A percentile compares a stretch with the other conserved stretches of the same genome.
Conservation (phyloP, 2,329 filamentous ascomycete genomes). For the Penicillium aurantiogriseum region DNA sequence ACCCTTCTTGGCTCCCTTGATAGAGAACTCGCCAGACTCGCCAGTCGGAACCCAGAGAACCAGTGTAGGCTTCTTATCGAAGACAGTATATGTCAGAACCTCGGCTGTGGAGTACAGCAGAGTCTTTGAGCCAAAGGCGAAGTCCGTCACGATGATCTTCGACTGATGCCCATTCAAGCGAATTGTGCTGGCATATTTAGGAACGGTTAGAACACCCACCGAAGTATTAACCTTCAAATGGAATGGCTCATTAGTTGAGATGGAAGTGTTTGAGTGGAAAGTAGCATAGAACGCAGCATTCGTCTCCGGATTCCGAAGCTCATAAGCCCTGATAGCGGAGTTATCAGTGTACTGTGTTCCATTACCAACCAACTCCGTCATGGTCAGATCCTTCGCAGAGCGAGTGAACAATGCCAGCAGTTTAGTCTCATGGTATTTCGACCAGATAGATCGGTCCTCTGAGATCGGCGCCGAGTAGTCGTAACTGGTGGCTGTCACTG, state of each 20-base stretch:
- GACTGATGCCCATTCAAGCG: slow-evolving; percentile 60
- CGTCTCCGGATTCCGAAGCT: slow-evolving; percentile 59
- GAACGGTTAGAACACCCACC: slow-evolving; percentile 54
- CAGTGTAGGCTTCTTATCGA: slow-evolving; percentile 49
- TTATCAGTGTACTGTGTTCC: slow-evolving; percentile 55
- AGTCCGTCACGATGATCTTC: slow-evolving; percentile 63
- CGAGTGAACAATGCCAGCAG: slow-evolving; percentile 60
- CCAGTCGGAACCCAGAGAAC: slow-evolving; percentile 56
- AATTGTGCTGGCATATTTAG: slow-evolving; percentile 50
- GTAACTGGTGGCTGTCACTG: slow-evolving; percentile 60
- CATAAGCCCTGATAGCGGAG: slow-evolving; percentile 52
- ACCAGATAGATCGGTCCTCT: slow-evolving; percentile 57
- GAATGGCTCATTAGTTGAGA: slow-evolving; percentile 53
- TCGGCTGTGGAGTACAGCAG: slow-evolving; percentile 58
- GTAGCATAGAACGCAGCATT: slow-evolving; percentile 60
- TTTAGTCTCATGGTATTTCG: slow-evolving; percentile 64
- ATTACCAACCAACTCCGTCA: slow-evolving; percentile 52
- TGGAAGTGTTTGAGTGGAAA: slow-evolving; percentile 55
- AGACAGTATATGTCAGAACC: slow-evolving; percentile 51
- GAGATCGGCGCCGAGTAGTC: slow-evolving; percentile 64
- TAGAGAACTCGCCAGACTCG: slow-evolving; percentile 55
- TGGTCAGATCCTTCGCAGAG: slow-evolving; percentile 56
- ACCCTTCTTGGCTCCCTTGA: slow-evolving; percentile 43
- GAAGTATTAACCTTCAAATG: slow-evolving; percentile 58
- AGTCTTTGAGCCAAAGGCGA: slow-evolving; percentile 52